Evolutionary conservation across 2,329 filamentous ascomycete genomes (phyloP).

Genomic region (Corniculantispora saksenae): DNA sequence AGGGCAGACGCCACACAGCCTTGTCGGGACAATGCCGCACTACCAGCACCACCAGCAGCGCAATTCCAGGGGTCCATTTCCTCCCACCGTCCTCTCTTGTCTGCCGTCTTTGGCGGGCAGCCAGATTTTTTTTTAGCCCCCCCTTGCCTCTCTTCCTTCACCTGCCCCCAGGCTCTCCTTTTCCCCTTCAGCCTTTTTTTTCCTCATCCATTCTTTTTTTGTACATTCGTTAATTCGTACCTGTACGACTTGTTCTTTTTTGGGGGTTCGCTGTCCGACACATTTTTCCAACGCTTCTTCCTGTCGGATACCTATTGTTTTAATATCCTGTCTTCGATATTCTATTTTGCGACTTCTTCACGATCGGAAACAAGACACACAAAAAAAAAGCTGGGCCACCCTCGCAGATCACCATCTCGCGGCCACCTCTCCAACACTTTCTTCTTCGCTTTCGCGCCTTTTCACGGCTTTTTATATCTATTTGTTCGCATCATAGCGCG

Average conservation of each 20-base stretch:
- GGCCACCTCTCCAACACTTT: too few relatives aligned
- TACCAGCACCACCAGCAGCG: too few relatives aligned
- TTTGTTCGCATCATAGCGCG: neutral
- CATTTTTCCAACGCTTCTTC: too few relatives aligned
- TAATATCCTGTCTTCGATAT: neutral
- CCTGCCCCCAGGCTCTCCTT: neutral
- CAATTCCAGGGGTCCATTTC: too few relatives aligned
- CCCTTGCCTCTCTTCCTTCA: neutral
- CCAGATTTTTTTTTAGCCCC: too few relatives aligned
- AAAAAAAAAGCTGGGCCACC: neutral
- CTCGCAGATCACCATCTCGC: neutral
- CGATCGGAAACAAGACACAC: neutral
- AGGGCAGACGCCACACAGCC: neutral
- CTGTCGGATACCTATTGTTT: neutral
- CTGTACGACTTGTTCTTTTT: neutral
- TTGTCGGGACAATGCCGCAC: neutral
- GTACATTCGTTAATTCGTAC: conserved; percentile 2
- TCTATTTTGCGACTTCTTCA: neutral
- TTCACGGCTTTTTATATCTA: neutral
- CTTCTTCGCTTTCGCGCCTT: neutral
- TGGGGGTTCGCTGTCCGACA: neutral
- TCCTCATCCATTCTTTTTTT: neutral
- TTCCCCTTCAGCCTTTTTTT: neutral
- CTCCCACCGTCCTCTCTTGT: too few relatives aligned
- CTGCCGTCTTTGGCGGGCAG: too few relatives aligned